phyloP scores from a whole-genome alignment of 345 rosid species.

The Iberis pinnata region DNA sequence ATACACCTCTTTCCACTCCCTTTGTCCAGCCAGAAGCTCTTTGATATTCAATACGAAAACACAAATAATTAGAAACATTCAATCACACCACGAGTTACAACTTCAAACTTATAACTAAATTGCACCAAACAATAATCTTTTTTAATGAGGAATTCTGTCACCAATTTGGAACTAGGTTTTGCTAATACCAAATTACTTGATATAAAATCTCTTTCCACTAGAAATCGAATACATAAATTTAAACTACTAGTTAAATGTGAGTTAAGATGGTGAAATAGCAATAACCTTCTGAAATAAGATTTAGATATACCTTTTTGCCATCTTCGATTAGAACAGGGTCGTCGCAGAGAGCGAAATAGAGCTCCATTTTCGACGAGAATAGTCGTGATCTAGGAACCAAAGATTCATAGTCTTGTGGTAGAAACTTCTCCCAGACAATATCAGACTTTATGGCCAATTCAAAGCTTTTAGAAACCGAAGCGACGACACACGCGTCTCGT shows the following conservation, averaged over 20 bases:
- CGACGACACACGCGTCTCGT: slow-evolving; percentile 30
- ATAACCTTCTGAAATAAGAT: too few relatives aligned
- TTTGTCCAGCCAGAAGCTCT: slow-evolving; percentile 44
- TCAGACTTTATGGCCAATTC: slow-evolving; percentile 37
- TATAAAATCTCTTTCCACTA: too few relatives aligned
- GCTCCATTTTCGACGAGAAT: slow-evolving; percentile 35
- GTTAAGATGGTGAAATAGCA: too few relatives aligned
- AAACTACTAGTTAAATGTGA: too few relatives aligned
- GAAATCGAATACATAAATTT: not conserved
- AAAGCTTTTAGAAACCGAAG: slow-evolving; percentile 35
- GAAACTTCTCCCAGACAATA: slow-evolving; percentile 39
- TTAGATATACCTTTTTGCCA: slow-evolving; percentile 42
- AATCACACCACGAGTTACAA: not conserved
- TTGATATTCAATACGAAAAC: too few relatives aligned
- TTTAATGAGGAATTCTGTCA: too few relatives aligned
- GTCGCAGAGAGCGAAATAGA: slow-evolving; percentile 37
- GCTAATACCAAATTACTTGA: too few relatives aligned
- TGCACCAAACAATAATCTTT: too few relatives aligned
- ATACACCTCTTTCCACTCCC: slow-evolving; percentile 42
- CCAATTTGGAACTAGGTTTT: too few relatives aligned
- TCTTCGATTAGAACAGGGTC: slow-evolving; percentile 30
- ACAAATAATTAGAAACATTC: too few relatives aligned
- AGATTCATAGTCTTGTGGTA: slow-evolving; percentile 33
- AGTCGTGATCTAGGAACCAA: not conserved
- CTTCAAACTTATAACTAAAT: too few relatives aligned